phyloP scores from a whole-genome alignment of 1,284 basidiomycete species.

The Heliocybe sulcata region DNA sequence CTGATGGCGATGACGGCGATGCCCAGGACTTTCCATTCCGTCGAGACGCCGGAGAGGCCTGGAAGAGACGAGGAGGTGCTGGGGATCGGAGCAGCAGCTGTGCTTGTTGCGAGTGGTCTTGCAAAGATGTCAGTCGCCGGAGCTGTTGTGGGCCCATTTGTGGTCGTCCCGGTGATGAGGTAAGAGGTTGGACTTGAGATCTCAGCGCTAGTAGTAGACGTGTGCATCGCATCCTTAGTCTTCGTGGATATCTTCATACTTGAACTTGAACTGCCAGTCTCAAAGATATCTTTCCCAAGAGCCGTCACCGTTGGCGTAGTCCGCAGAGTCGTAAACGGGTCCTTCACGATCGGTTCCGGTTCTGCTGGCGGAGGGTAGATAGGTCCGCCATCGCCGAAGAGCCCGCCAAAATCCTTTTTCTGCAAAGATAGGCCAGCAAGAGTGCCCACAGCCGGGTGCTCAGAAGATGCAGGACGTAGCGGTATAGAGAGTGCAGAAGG shows the following conservation, averaged over 20 bases:
- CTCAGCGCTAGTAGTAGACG: constrained; percentile 3
- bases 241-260: neutral
- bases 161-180: constrained; percentile 10
- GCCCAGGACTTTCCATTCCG: constrained; percentile 60
- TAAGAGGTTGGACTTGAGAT: constrained; percentile 9
- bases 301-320: neutral
- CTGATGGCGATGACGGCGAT: constrained; percentile 54
- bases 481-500: neutral
- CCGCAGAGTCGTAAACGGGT: neutral
- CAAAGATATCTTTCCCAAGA: neutral
- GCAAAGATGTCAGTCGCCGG: neutral
- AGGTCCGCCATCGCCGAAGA: neutral
- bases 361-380: neutral
- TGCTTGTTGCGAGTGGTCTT: constrained; percentile 1
- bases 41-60: constrained; percentile 6
- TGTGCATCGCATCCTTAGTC: neutral
- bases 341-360: neutral
- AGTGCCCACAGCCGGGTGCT: neutral
- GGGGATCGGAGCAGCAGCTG: constrained; percentile 1
- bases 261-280: neutral
- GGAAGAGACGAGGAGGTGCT: constrained; percentile 4
- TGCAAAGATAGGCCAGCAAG: neutral
- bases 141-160: constrained; percentile 2
- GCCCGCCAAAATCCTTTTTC: neutral
- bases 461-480: neutral